phyloP scores from a whole-genome alignment of 345 rosid genomes.

The Excoecaria agallocha region DNA sequence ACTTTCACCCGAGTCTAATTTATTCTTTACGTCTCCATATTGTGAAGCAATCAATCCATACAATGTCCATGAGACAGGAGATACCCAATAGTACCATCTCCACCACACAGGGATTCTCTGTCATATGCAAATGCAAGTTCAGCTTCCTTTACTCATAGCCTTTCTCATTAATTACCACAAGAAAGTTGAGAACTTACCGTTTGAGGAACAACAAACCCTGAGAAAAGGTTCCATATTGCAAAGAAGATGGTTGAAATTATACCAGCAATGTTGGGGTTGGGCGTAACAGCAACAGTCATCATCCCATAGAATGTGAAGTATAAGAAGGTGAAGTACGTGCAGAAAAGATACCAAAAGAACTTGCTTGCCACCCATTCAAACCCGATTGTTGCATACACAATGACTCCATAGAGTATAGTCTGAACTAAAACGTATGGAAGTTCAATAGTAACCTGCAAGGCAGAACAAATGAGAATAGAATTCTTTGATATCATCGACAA shows the following conservation, averaged over 20 bases:
- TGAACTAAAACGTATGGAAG: slow-evolving; percentile 51
- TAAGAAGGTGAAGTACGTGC: slow-evolving; percentile 55
- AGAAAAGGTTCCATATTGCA: slow-evolving; percentile 55
- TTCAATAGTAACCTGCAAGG: slow-evolving; percentile 48
- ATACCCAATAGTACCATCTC: slow-evolving; percentile 65
- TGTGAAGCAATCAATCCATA: slow-evolving; percentile 58
- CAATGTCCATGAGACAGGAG: slow-evolving; percentile 55
- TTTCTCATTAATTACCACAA: background rate
- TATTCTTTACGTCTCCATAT: slow-evolving; percentile 44
- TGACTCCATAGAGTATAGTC: slow-evolving; percentile 43
- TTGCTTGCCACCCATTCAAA: slow-evolving; percentile 50
- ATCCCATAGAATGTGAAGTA: slow-evolving; percentile 68
- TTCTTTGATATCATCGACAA: background rate
- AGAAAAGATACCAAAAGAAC: slow-evolving; percentile 59
- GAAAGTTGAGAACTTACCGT: slow-evolving; percentile 26
- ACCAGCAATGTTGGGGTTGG: slow-evolving; percentile 54
- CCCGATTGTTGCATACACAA: slow-evolving; percentile 57
- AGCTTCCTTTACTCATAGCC: background rate
- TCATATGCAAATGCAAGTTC: background rate
- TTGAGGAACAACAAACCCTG: slow-evolving; percentile 56
- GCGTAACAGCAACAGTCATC: slow-evolving; percentile 62
- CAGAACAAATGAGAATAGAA: background rate
- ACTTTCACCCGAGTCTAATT: slow-evolving; percentile 39
- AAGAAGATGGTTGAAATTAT: slow-evolving; percentile 48
- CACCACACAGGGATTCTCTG: slow-evolving; percentile 68